These are phyloP conservation scores for Ustilago hordei DNA, from an alignment of 1,284 basidiomycete species.

Conservation along the genomic window DNA sequence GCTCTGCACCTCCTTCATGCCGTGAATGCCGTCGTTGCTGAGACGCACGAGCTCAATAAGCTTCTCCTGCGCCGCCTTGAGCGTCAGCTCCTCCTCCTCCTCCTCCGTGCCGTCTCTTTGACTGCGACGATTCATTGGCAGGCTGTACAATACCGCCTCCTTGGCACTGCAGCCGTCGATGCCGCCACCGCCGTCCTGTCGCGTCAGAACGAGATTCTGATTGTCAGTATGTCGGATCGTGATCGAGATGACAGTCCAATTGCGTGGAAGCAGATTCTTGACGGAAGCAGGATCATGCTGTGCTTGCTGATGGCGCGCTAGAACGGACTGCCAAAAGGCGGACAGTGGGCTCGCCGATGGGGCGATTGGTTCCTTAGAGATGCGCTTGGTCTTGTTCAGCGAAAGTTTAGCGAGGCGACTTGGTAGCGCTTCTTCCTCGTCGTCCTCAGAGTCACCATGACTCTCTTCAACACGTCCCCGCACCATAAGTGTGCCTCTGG, in stretches of 20 bases:
- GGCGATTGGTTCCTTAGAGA: background rate
- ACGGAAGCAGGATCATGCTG: constrained; percentile 23
- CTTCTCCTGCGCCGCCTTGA: constrained; percentile 80
- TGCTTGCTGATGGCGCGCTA: constrained; percentile 40
- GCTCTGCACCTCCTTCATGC: constrained; percentile 79
- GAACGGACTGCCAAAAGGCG: constrained; percentile 37
- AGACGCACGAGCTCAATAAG: constrained; percentile 81
- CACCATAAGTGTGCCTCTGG: background rate
- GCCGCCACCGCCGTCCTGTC: constrained; percentile 73
- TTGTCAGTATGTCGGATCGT: constrained; percentile 73
- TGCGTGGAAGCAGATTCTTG: constrained; percentile 74
- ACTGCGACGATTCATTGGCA: constrained; percentile 84
- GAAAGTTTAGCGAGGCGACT: constrained; percentile 36
- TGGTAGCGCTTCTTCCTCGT: constrained; percentile 40
- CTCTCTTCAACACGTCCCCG: background rate
- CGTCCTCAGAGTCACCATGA: constrained; percentile 6
- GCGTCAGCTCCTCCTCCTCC: constrained; percentile 77
- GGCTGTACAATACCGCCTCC: constrained; percentile 75
- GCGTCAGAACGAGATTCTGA: constrained; percentile 84
- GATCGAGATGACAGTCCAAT: constrained; percentile 89
- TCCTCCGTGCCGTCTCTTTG: constrained; percentile 77
- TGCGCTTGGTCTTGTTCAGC: constrained; percentile 18
- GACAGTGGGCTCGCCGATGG: constrained; percentile 14
- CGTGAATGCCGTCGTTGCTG: constrained; percentile 82
- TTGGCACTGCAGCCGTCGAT: constrained; percentile 38